Evolutionary conservation across 768 basidiomycete species (phyloP).

Genomic region (Tylopilus sp.): DNA sequence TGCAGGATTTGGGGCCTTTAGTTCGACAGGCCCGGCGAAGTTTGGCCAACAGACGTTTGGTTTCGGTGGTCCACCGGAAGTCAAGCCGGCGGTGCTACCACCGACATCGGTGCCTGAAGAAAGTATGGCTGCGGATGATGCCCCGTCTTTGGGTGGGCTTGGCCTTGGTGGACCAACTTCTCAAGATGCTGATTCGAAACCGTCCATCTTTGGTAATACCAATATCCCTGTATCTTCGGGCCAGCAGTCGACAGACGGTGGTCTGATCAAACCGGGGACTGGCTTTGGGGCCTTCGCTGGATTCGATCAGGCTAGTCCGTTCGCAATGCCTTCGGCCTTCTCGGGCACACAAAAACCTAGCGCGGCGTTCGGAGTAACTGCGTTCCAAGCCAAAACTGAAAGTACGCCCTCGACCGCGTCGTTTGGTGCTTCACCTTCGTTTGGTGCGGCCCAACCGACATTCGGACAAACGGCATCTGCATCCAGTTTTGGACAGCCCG

Average conservation of each 20-base stretch:
- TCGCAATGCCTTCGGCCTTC: constrained; percentile 24
- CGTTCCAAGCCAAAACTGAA: constrained; percentile 15
- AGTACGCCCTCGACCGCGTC: constrained; percentile 19
- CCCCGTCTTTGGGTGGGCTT: constrained; percentile 29
- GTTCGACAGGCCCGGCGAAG: constrained; percentile 28
- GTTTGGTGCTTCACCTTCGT: constrained; percentile 32
- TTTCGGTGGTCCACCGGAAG: constrained; percentile 14
- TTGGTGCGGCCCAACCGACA: constrained; percentile 31
- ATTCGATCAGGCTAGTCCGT: constrained; percentile 27
- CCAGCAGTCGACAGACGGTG: constrained; percentile 15
- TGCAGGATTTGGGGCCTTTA: constrained; percentile 33
- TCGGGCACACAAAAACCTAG: constrained; percentile 9
- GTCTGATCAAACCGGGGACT: constrained; percentile 32
- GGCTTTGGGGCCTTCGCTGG: constrained; percentile 33
- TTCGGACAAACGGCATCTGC: constrained; percentile 28
- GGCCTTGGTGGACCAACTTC: constrained; percentile 29
- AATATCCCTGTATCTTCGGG: constrained; percentile 4
- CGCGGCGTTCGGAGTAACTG: constrained; percentile 12
- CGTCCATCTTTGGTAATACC: constrained; percentile 34
- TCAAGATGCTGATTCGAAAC: constrained; percentile 23
- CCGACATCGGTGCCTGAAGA: constrained; percentile 22
- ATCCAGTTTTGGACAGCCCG: constrained; percentile 36
- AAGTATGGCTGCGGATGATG: constrained; percentile 33
- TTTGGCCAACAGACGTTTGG: constrained; percentile 33
- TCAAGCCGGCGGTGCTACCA: not conserved